Conservation (phyloP, 2,329 filamentous ascomycete genomes). For the Hansfordia pulvinata region DNA sequence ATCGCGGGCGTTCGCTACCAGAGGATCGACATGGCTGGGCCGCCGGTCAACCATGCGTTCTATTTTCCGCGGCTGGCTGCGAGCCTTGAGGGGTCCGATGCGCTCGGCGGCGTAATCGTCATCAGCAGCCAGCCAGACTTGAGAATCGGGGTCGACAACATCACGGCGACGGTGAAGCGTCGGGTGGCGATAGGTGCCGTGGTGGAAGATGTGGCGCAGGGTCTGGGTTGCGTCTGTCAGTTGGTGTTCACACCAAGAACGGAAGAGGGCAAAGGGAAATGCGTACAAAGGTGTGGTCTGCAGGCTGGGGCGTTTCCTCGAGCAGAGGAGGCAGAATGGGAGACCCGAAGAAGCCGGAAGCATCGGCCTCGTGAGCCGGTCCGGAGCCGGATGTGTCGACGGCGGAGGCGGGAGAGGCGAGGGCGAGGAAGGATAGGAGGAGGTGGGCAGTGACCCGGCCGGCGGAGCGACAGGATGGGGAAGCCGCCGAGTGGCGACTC, state of each 20-base stretch:
- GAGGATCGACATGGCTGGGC: slow-evolving; percentile 61
- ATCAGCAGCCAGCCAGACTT: slow-evolving; percentile 49
- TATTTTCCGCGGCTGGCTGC: slow-evolving; percentile 55
- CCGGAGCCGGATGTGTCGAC: slow-evolving; percentile 17
- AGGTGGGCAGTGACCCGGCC: slow-evolving; percentile 49
- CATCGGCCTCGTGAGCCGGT: slow-evolving; percentile 23
- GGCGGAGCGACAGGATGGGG: slow-evolving; percentile 35
- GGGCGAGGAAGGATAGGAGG: slow-evolving; percentile 53
- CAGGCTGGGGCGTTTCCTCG: slow-evolving; percentile 30
- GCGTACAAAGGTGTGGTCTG: slow-evolving; percentile 42
- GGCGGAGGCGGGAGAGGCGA: slow-evolving; percentile 29
- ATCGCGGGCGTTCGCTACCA: slow-evolving; percentile 60
- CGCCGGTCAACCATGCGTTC: slow-evolving; percentile 71
- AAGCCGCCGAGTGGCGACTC: slow-evolving; percentile 11
- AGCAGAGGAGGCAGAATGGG: slow-evolving; percentile 23
- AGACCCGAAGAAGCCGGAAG: slow-evolving; percentile 29
- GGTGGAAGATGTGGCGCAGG: slow-evolving; percentile 84
- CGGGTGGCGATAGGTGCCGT: slow-evolving; percentile 71
- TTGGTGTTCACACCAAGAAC: slow-evolving; percentile 3
- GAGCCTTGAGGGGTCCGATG: slow-evolving; percentile 41
- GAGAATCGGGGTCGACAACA: slow-evolving; percentile 41
- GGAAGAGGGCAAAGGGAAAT: slow-evolving; percentile 1
- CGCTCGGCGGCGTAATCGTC: slow-evolving; percentile 38
- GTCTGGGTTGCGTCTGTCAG: too few relatives aligned
- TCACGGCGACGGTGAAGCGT: slow-evolving; percentile 66